These are phyloP conservation scores for Bipolaris gigantea DNA, from an alignment of 2,329 filamentous ascomycete species.

Conservation along the genomic window DNA sequence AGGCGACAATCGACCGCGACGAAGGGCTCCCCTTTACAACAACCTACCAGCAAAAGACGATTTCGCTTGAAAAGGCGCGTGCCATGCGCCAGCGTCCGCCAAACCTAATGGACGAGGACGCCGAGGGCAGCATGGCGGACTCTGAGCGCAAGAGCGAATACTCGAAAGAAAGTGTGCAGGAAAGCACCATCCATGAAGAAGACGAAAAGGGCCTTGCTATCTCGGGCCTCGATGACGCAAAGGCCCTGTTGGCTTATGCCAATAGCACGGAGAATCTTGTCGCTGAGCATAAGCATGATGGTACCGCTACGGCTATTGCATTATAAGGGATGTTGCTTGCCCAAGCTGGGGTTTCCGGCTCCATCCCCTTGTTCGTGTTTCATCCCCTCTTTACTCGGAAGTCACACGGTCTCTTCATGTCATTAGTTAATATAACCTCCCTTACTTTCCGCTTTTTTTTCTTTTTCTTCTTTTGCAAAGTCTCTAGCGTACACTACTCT, in stretches of 20 bases:
- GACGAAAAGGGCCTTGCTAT: constrained; percentile 46
- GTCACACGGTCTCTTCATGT: too few species aligned
- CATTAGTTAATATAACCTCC: too few species aligned
- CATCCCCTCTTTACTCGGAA: too few species aligned
- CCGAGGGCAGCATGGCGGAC: constrained; percentile 33
- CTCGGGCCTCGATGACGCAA: constrained; percentile 41
- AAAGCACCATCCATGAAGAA: constrained; percentile 43
- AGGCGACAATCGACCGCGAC: constrained; percentile 96
- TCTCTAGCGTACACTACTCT: too few species aligned
- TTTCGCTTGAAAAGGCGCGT: constrained; percentile 84
- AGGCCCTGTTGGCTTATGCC: constrained; percentile 39
- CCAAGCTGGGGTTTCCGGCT: too few species aligned
- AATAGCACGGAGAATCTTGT: constrained; percentile 24
- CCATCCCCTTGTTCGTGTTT: too few species aligned
- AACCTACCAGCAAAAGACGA: constrained; percentile 96
- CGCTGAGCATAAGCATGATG: constrained; percentile 11
- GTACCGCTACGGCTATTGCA: constrained; percentile 8
- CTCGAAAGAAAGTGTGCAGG: constrained; percentile 42
- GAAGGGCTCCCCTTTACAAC: constrained; percentile 75
- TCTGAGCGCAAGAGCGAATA: constrained; percentile 34
- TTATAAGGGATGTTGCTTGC: not conserved
- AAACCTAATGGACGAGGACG: constrained; percentile 69
- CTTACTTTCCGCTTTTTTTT: not conserved
- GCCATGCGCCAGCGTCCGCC: constrained; percentile 88
- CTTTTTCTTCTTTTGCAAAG: not conserved